A percentile compares a stretch with the other conserved stretches of the same genome.
phyloP scores from a whole-genome alignment of 2,329 filamentous ascomycete genomes.

The Cordyceps pruinosa region DNA sequence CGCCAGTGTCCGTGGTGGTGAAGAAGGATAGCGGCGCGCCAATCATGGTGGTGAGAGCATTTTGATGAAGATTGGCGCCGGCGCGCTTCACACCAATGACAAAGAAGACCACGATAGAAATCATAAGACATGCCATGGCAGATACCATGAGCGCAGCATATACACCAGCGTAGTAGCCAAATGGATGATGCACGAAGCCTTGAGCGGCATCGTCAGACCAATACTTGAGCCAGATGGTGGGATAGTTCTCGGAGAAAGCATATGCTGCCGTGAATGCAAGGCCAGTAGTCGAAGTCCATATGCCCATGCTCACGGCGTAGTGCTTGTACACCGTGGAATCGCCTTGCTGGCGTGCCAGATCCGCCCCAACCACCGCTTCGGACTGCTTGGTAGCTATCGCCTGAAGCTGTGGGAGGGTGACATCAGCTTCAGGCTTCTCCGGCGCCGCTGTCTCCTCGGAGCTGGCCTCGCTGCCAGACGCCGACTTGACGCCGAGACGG shows the following conservation, averaged over 20 bases:
- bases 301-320: conserved; percentile 26
- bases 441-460: neutral
- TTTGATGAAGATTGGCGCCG: conserved; percentile 27
- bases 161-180: conserved; percentile 26
- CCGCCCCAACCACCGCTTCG: neutral
- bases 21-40: conserved; percentile 36
- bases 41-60: conserved; percentile 27
- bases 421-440: neutral
- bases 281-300: conserved; percentile 14
- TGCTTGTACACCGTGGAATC: conserved; percentile 22
- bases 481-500: conserved; percentile 27
- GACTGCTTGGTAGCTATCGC: neutral
- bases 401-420: neutral
- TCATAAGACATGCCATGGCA: conserved; percentile 17
- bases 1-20: conserved; percentile 33
- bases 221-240: conserved; percentile 34
- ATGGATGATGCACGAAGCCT: conserved; percentile 8
- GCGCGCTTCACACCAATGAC: conserved; percentile 22
- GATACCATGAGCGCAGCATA: conserved; percentile 21
- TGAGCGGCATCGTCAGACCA: conserved; percentile 29
- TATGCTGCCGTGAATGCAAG: conserved; percentile 20
- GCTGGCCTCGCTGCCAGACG: neutral
- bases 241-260: conserved; percentile 22
- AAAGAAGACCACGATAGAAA: conserved; percentile 18
- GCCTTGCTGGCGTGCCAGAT: neutral